phyloP scores from a whole-genome alignment of 192 early-diverging fungal species.

The Coemansia sp. region DNA sequence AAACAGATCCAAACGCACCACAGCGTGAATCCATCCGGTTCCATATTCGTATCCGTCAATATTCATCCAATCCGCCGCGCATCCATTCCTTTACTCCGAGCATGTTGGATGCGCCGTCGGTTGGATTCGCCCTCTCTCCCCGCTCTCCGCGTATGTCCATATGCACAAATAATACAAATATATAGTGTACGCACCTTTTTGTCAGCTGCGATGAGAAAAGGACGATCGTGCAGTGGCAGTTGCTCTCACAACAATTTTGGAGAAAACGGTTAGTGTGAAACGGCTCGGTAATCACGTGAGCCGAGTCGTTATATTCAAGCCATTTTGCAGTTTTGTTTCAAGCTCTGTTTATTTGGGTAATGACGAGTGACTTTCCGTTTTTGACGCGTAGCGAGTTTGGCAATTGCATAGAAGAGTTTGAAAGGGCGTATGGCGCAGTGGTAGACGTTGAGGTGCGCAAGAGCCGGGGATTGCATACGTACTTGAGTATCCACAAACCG shows the following conservation, averaged over 20 bases:
- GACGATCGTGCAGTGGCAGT: conserved; percentile 8
- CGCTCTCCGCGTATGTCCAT: not conserved
- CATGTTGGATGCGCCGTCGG: not conserved
- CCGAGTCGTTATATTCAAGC: not conserved
- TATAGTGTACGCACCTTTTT: conserved; percentile 6
- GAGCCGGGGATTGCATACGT: not conserved
- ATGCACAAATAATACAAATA: not conserved
- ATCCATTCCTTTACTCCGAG: not conserved
- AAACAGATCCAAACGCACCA: not conserved
- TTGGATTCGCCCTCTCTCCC: not conserved
- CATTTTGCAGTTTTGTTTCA: not conserved
- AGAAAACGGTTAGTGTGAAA: not conserved
- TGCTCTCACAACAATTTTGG: not conserved
- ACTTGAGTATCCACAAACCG: conserved; percentile 4
- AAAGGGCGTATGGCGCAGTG: not conserved
- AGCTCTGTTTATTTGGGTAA: not conserved
- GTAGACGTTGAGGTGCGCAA: not conserved
- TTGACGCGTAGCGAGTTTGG: conserved; percentile 23
- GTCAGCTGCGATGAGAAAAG: conserved; percentile 13
- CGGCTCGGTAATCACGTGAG: not conserved
- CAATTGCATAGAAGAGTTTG: conserved; percentile 17
- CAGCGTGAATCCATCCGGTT: not conserved
- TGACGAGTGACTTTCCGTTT: conserved; percentile 20
- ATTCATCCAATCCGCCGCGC: not conserved
- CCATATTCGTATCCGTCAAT: not conserved